Evolutionary conservation across 2,329 filamentous ascomycete species (phyloP).

Genomic region (Colletotrichum tamarilloi): DNA sequence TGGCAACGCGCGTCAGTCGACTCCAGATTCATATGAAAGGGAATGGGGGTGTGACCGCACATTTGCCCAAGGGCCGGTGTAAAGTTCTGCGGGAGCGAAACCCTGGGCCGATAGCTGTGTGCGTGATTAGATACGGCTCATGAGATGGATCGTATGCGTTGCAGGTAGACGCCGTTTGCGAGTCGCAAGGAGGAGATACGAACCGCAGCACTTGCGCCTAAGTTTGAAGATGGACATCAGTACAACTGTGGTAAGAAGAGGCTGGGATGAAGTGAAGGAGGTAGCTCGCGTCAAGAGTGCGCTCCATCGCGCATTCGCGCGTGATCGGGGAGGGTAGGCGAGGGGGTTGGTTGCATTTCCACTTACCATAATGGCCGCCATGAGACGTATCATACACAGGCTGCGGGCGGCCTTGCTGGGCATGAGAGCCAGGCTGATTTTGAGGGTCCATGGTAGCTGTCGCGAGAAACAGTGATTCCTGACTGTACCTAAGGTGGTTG

Average conservation of each 20-base stretch:
- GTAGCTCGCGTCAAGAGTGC: background rate
- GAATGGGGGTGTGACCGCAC: slow-evolving; percentile 60
- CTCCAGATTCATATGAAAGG: background rate
- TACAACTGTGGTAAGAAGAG: slow-evolving; percentile 34
- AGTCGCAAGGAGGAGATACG: slow-evolving; percentile 44
- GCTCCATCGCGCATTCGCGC: background rate
- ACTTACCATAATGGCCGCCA: slow-evolving; percentile 82
- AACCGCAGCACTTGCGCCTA: slow-evolving; percentile 78
- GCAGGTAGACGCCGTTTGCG: background rate
- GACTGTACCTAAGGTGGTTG: background rate
- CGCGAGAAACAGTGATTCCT: background rate
- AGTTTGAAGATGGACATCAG: slow-evolving; percentile 35
- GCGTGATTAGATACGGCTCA: slow-evolving; percentile 1
- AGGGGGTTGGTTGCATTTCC: background rate
- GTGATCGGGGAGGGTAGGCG: slow-evolving; percentile 31
- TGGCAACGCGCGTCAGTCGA: background rate
- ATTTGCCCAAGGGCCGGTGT: slow-evolving; percentile 95
- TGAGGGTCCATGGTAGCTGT: slow-evolving; percentile 50
- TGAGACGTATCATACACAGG: slow-evolving; percentile 79
- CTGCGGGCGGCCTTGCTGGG: slow-evolving; percentile 67
- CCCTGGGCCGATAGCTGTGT: slow-evolving; percentile 84
- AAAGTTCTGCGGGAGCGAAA: slow-evolving; percentile 91
- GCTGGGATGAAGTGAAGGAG: slow-evolving; percentile 24
- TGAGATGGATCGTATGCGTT: background rate
- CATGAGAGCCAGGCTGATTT: slow-evolving; percentile 39